Evolutionary conservation across 805 yeast species (phyloP).

Genomic region (Hanseniaspora lindneri): DNA sequence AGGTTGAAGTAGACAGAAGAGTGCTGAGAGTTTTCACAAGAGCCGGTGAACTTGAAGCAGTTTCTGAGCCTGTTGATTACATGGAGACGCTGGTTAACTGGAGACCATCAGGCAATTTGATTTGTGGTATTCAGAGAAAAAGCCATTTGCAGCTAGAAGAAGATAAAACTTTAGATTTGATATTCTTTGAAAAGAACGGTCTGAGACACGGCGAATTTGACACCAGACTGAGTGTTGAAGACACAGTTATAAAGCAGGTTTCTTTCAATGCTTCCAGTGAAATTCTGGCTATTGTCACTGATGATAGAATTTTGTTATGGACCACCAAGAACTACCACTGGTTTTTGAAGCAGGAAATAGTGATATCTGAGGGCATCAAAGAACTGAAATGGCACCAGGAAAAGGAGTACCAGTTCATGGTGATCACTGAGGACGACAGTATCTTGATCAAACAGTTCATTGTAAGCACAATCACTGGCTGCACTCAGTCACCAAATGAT

Average conservation of each 20-base stretch:
- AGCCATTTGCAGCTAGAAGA: conserved; percentile 35
- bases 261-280: conserved; percentile 79
- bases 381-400: conserved; percentile 80
- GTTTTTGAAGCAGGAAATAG: conserved; percentile 78
- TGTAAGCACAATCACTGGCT: conserved; percentile 52
- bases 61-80: conserved; percentile 80
- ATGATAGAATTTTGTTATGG: conserved; percentile 70
- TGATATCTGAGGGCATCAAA: conserved; percentile 23
- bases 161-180: conserved; percentile 34
- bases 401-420: conserved; percentile 61
- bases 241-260: conserved; percentile 38
- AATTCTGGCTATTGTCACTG: conserved; percentile 55
- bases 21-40: conserved; percentile 73
- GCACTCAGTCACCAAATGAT: conserved; percentile 53
- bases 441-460: conserved; percentile 60
- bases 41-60: conserved; percentile 65
- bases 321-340: conserved; percentile 87
- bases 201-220: conserved; percentile 78
- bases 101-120: conserved; percentile 83
- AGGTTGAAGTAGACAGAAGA: conserved; percentile 43
- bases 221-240: conserved; percentile 43
- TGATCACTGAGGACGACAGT: conserved; percentile 38
- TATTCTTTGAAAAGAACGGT: conserved; percentile 89
- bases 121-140: conserved; percentile 69
- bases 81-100: conserved; percentile 65